phyloP scores from a whole-genome alignment of 2,329 filamentous ascomycete species.

The Lomentospora prolificans region DNA sequence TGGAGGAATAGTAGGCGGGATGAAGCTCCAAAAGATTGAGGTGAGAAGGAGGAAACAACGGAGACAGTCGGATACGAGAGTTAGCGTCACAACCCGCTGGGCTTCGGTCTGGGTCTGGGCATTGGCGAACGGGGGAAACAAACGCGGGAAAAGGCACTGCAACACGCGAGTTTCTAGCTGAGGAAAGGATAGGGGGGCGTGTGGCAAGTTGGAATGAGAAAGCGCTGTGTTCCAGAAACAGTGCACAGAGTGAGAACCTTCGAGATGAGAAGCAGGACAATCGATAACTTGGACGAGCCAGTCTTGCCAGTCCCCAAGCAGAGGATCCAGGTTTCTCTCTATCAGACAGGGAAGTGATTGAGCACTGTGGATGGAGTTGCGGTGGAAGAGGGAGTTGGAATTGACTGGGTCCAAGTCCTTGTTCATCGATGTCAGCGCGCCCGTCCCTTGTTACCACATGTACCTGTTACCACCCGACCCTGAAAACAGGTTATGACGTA shows the following conservation, averaged over 20 bases:
- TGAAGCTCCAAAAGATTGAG: not conserved
- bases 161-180: not conserved
- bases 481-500: conserved; percentile 10
- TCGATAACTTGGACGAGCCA: not conserved
- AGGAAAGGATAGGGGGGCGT: not conserved
- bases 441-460: not conserved
- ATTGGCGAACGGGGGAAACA: not conserved
- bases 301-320: not conserved
- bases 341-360: not conserved
- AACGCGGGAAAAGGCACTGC: not conserved
- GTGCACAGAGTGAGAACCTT: not conserved
- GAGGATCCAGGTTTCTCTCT: not conserved
- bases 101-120: not conserved
- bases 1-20: not conserved
- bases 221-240: not conserved
- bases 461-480: conserved; percentile 9
- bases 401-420: not conserved
- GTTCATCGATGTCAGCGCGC: not conserved
- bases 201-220: not conserved
- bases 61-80: not conserved
- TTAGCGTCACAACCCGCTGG: not conserved
- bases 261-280: not conserved
- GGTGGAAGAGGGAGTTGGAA: not conserved
- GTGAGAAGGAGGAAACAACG: not conserved
- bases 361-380: not conserved